Conservation (phyloP, 345 rosid genomes). For the Hypericum perforatum region DNA sequence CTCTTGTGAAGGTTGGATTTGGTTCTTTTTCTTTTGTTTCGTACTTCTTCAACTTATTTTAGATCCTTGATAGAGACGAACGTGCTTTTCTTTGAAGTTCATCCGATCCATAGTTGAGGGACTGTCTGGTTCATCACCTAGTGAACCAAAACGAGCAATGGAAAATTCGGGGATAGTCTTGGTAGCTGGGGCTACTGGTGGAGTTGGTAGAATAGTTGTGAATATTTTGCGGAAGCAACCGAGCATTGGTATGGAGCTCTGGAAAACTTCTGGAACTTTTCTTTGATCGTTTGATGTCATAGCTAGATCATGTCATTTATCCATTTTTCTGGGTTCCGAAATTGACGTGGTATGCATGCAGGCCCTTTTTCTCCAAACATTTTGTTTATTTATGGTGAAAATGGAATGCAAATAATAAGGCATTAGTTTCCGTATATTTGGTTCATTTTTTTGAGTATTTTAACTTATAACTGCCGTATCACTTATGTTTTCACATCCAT, state of each 20-base stretch:
- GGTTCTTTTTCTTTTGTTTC: not conserved
- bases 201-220: slow-evolving; percentile 86
- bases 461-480: no score
- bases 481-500: no score
- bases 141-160: slow-evolving; percentile 36
- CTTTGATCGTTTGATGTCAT: not conserved
- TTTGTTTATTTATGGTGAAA: no score
- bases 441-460: no score
- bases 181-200: slow-evolving; percentile 94
- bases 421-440: no score
- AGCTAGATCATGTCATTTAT: not conserved
- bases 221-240: slow-evolving; percentile 46
- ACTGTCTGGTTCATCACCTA: slow-evolving; percentile 39
- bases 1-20: slow-evolving; percentile 60
- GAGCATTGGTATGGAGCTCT: slow-evolving; percentile 48
- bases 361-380: no score
- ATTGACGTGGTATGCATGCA: slow-evolving; percentile 58
- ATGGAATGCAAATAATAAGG: no score
- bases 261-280: not conserved
- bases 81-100: slow-evolving; percentile 38
- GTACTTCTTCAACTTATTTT: not conserved
- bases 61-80: slow-evolving; percentile 13
- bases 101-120: slow-evolving; percentile 52
- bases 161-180: slow-evolving; percentile 48
- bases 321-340: slow-evolving; percentile 52